Evolutionary conservation across 2,329 filamentous ascomycete species (phyloP), one percentile per base, ranked within the genome.

Genomic region (Tothia fuscella): DNA sequence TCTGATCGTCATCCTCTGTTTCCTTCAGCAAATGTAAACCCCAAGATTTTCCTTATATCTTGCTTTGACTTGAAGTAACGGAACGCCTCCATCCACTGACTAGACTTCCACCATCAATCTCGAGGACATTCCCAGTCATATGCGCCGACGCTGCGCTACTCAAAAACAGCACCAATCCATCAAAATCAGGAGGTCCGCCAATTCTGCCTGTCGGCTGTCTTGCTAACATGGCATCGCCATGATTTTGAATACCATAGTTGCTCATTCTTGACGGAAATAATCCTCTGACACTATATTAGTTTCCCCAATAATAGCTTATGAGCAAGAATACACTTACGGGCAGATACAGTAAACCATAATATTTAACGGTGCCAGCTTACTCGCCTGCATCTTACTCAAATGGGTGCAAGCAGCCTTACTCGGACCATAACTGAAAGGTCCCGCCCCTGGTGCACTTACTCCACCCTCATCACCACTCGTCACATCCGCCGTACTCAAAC

Each of bases 381-480:
- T 64, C n/a, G 69, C 68, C 35, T 68, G 60, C 40, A 69, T 62
- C 32, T 69, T 65, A 49, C 64, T 69, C 42, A 72, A 59, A 50
- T 72, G 69, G 48, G 72, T 69, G 49, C 67, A 56, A n/a, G 68
- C 69, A 16, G 69, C 69, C 53, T 72, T 72, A 42, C 66, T 67
- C 2, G 68, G 65, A 38, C 68, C 70, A 48, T 72, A 72, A 42
- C 63, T 65, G 51, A 66, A 72, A 2, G 68, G 71, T 43, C 70
- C 69, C 38, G 65, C 52, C 1, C 67, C 63, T 13, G 71, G 71
- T 36, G 68, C 68, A 17, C 66, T 60, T 24, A 76, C 56, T 3
- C 72, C 72, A 39, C 73, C 72, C 26, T 55, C 57, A 25, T 60
- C 57, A 1, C 60, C 60, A 2, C 59, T 53, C 4, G 66, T 69